A percentile compares a stretch with the other conserved stretches of the same genome.
Conservation (phyloP, 148 eudicot species). For the Persicaria maculosa region DNA sequence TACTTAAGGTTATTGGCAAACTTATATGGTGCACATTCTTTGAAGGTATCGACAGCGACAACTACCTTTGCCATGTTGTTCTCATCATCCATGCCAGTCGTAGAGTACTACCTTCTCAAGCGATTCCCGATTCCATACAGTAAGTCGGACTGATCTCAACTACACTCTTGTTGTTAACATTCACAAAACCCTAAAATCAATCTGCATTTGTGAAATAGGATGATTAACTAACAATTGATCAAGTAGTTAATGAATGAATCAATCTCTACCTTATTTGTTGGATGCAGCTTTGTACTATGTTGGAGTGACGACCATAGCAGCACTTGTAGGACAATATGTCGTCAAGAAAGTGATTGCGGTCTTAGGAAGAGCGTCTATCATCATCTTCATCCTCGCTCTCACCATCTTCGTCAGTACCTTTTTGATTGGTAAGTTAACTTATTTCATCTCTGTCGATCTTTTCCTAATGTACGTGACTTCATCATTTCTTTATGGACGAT, state of each 20-base stretch:
- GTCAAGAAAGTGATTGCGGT: slow-evolving; percentile 19
- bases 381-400: slow-evolving; percentile 25
- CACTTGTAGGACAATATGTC: slow-evolving; percentile 26
- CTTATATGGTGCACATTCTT: too few species aligned
- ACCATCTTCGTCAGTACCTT: slow-evolving; percentile 25
- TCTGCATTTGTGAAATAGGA: neutral
- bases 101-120: slow-evolving; percentile 57
- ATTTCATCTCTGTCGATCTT: too few species aligned
- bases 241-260: neutral
- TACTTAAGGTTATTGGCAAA: neutral
- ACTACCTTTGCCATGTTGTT: slow-evolving; percentile 59
- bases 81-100: slow-evolving; percentile 64
- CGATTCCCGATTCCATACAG: slow-evolving; percentile 66
- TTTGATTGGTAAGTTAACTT: slow-evolving; percentile 20
- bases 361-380: slow-evolving; percentile 31
- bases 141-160: slow-evolving; percentile 11
- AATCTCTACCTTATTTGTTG: neutral
- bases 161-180: too few species aligned
- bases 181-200: too few species aligned
- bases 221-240: neutral
- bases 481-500: neutral
- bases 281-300: slow-evolving; percentile 23
- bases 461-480: too few species aligned
- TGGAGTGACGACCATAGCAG: slow-evolving; percentile 23
- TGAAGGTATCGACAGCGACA: slow-evolving; percentile 62